phyloP scores from a whole-genome alignment of 2,329 filamentous ascomycete species.

The Colletotrichum endophyticum region DNA sequence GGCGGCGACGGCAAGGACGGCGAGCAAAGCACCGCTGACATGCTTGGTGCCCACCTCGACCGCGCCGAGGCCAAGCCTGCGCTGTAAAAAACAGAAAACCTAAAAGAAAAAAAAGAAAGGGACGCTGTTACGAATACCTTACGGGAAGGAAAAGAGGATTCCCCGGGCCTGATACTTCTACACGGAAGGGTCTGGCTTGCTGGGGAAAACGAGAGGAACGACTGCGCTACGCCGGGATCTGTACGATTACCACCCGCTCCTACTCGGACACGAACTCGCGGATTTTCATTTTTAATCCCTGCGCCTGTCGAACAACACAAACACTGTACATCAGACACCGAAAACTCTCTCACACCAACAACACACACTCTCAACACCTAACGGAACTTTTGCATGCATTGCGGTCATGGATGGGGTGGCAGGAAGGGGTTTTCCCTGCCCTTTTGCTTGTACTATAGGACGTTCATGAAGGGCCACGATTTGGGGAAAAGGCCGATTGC shows the following conservation, averaged over 20 bases:
- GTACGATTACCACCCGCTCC: background rate
- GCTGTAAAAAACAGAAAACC: slow-evolving; percentile 41
- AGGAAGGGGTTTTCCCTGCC: slow-evolving; percentile 18
- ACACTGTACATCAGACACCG: slow-evolving; percentile 12
- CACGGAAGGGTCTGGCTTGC: background rate
- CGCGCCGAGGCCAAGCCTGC: slow-evolving; percentile 51
- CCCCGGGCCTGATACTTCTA: background rate
- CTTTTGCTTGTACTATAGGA: slow-evolving; percentile 21
- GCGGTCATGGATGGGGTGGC: slow-evolving; percentile 19
- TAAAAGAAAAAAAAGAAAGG: slow-evolving; percentile 17
- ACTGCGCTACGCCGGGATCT: background rate
- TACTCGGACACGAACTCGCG: background rate
- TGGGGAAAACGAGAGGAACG: background rate
- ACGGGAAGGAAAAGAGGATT: slow-evolving; percentile 5
- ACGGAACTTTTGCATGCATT: slow-evolving; percentile 20
- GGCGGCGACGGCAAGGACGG: slow-evolving; percentile 38
- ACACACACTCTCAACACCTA: background rate
- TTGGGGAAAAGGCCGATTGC: slow-evolving; percentile 11
- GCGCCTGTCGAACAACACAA: background rate
- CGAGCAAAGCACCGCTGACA: slow-evolving; percentile 47
- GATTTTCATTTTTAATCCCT: background rate
- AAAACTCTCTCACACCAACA: slow-evolving; percentile 12
- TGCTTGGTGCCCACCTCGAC: slow-evolving; percentile 55
- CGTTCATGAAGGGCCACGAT: slow-evolving; percentile 14
- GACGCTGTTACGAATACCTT: background rate